Conservation (phyloP, 2,329 filamentous ascomycete species). For the Aspergillus sp. region DNA sequence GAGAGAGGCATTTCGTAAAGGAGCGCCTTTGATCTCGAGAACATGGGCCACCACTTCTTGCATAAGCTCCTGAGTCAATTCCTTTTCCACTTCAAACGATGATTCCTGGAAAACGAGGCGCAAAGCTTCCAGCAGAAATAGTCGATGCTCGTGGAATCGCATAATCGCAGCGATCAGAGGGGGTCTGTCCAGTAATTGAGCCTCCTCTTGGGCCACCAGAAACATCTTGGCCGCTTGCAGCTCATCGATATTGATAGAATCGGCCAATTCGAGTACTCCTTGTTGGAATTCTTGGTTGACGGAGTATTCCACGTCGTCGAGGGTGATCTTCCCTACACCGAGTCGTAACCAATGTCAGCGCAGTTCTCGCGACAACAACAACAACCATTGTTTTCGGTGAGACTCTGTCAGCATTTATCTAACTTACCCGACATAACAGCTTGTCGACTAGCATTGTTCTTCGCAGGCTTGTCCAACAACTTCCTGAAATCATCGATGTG, state of each 20-base stretch:
- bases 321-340: constrained; percentile 61
- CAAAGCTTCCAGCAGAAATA: constrained; percentile 75
- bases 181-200: constrained; percentile 61
- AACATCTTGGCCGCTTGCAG: constrained; percentile 72
- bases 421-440: constrained; percentile 59
- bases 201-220: constrained; percentile 64
- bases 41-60: constrained; percentile 53
- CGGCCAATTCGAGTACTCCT: constrained; percentile 70
- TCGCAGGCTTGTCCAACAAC: constrained; percentile 66
- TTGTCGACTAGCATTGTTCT: constrained; percentile 69
- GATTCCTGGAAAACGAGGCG: constrained; percentile 69
- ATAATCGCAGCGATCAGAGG: constrained; percentile 74
- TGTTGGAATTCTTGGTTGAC: constrained; percentile 87
- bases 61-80: constrained; percentile 48
- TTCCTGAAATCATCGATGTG: constrained; percentile 62
- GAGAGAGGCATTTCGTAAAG: constrained; percentile 47
- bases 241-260: constrained; percentile 87
- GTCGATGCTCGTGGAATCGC: constrained; percentile 78
- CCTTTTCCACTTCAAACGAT: constrained; percentile 52
- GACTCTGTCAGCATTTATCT: neutral
- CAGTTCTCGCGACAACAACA: neutral
- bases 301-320: constrained; percentile 66
- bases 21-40: constrained; percentile 48
- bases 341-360: constrained; percentile 13
- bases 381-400: neutral